Evolutionary conservation across 371 early-diverging fungal species (phyloP), one percentile per base, ranked within the genome.

Genomic region (Rhizopus microsporus): DNA sequence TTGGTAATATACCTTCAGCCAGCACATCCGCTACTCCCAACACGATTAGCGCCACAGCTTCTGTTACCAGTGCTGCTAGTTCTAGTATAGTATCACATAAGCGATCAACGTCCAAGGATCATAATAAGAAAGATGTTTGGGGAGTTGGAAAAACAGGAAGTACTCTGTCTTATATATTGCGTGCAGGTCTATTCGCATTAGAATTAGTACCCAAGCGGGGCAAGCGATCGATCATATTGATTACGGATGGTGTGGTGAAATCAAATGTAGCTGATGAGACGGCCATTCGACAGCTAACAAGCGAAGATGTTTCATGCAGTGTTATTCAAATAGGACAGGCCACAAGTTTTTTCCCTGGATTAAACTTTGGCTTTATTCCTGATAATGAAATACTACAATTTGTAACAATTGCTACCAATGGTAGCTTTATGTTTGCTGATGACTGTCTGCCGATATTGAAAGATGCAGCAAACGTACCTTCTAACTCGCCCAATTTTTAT

Each of bases 221-320:
- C 37, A 72, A 84, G 16, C 88, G 90, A 0, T 85, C 84, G 3
- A 59, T 95, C 13, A 80, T 93, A 0, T 62, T 89, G 8, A 68
- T 95, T 35, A 93, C 93, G 0, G 97, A 97, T 67, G 96, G 96
- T 32, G 93, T 94, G 5, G 78, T 88, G 8, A 85, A 84, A 60
- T 83, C 88, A 6, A 84, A 75, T 51, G 57, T 85, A 7, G 71
- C 80, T 75, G 69, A 81, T 72, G 56, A 83, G 70, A 59, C 75
- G 62, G 42, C 73, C 56, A 32, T 84, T 64, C 56, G 81, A 71
- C 62, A 80, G 65, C 29, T 75, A 77, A 54, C 72, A 39, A 56
- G 60, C 6, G 68, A 69, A 17, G 82, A 89, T 55, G 85, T 92
- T 3, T 68, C 75, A 9, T 89, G 91, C 54, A 86, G 84, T 9